These are phyloP conservation scores for Podospora tetraspora DNA, from an alignment of 495 filamentous ascomycete species.

Conservation along the genomic window DNA sequence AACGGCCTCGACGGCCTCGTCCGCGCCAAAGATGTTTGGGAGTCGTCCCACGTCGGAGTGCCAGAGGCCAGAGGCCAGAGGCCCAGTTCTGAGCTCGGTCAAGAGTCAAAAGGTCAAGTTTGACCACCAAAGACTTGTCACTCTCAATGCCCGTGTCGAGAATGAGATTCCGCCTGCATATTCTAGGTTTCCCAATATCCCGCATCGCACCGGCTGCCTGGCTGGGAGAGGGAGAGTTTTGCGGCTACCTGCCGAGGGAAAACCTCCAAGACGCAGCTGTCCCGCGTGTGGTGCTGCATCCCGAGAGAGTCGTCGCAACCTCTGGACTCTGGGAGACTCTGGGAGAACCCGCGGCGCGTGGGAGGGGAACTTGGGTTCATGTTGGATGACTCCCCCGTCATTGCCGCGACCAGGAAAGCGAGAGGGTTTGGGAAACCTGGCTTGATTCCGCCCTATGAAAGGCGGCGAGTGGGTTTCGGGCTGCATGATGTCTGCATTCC, in stretches of 20 bases:
- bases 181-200: not conserved
- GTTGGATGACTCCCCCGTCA: conserved; percentile 25
- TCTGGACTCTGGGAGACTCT: not conserved
- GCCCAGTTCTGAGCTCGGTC: not conserved
- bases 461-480: conserved; percentile 15
- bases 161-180: not conserved
- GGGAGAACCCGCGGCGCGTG: not conserved
- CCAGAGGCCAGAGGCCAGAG: not conserved
- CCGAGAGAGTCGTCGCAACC: not conserved
- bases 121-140: not conserved
- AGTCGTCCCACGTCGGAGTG: conserved; percentile 17
- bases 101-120: not conserved
- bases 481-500: conserved; percentile 28
- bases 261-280: not conserved
- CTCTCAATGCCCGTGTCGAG: not conserved
- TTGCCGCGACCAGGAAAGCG: conserved; percentile 10
- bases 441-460: conserved; percentile 26
- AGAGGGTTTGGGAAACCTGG: conserved; percentile 5
- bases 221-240: not conserved
- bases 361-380: conserved; percentile 1
- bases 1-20: conserved; percentile 12
- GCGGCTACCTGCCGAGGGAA: not conserved
- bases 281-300: not conserved
- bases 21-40: conserved; percentile 11
- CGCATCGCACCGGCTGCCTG: not conserved